Evolutionary conservation across 1,284 basidiomycete genomes (phyloP), one percentile per base, ranked within the genome.

Genomic region (Pterula multifida): DNA sequence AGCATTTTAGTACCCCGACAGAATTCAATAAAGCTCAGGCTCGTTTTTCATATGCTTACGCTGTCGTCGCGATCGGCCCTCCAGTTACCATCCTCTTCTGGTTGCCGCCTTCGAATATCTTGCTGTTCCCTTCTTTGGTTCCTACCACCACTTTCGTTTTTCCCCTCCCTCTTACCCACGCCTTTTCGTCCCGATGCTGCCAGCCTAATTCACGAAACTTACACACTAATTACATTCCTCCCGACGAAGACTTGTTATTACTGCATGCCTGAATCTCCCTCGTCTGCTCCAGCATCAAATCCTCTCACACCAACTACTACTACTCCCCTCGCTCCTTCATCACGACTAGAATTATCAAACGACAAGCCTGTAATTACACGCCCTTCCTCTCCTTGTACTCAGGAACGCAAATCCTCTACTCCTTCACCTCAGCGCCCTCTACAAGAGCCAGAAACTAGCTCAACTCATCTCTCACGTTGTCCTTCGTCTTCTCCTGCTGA

Each of bases 191-290:
- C 62, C 55, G 63, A 73, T 72, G 70, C 61, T 58, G 63, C 68
- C 66, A 70, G 64, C 61, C 61, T 64, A 60, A 63, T 63, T 58
- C 55, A 62, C 58, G 60, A 60, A 57, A 60, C 58, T 50, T 53
- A 53, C 58, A 55, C 39, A 9, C 57, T 59, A 56, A 55, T 60
- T 62, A 60, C 56, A 59, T 63, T 63, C 64, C 63, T 62, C 54
- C 58, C 54, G 49, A 56, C 51, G 59, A 56, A 54, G 52, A 57
- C 56, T 54, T 57, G 54, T 57, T 53, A 57, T 52, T 56, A 55
- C 61, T 69, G 69, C 59, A 75, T 74, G 73, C 69, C 71, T 60
- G 63, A 64, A 58, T 68, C 69, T 54, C 66, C 63, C 61, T 67
- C 69, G 53, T 57, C 63, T 64, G 68, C 68, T 56, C 67, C 68